Conservation (phyloP, 148 eudicot genomes). For the Cornus kousa region DNA sequence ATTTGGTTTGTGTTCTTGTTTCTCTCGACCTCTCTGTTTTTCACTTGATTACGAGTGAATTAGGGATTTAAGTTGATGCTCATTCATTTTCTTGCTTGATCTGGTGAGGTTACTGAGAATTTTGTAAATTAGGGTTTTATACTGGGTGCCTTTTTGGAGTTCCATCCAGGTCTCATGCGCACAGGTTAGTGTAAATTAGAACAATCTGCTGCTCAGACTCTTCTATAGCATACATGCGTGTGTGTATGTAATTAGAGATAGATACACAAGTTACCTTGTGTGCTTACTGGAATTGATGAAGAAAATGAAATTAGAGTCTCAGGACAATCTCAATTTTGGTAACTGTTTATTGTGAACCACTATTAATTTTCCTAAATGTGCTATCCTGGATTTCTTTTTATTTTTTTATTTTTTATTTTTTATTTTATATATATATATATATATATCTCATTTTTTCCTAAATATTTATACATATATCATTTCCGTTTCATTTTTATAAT, state of each 20-base stretch:
- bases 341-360: neutral
- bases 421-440: no score
- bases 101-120: slow-evolving; percentile 6
- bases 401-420: no score
- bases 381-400: neutral
- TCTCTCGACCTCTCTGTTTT: neutral
- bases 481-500: neutral
- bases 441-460: no score
- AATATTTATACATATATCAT: neutral
- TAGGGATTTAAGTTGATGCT: slow-evolving; percentile 1
- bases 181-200: neutral
- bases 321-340: neutral
- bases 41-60: slow-evolving; percentile 14
- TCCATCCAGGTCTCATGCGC: neutral
- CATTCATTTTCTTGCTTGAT: slow-evolving; percentile 7
- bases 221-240: neutral
- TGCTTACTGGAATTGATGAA: slow-evolving; percentile 1
- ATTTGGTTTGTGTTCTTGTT: neutral
- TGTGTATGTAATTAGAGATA: no score
- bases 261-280: neutral
- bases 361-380: neutral
- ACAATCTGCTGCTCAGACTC: neutral
- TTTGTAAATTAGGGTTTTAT: neutral
- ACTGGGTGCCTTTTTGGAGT: neutral
- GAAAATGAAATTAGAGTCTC: neutral